Evolutionary conservation across 75 land plant genomes (phyloP), one percentile per base, ranked within the genome.

Genomic region (Cunninghamia lanceolata): DNA sequence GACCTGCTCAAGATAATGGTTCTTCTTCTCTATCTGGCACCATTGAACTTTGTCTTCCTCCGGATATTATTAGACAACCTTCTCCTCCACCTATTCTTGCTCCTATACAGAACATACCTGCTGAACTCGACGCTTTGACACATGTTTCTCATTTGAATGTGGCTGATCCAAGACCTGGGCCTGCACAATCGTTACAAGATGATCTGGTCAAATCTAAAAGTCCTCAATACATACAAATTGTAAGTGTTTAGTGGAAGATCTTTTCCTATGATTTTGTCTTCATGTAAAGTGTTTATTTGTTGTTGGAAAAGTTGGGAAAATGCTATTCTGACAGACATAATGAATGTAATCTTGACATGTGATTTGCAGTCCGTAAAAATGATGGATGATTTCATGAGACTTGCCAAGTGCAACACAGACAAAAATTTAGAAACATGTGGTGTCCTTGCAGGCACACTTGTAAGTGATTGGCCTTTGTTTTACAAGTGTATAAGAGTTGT

Each of bases 391-490:
- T 98, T 98, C 86, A 89, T 98, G 97, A 91, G 89, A 83, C 91
- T 95, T 87, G 95, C 97, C 53, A 94, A 83, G 85, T 82, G 71
- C 15, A 96, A 96, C 86, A 96, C 99, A 38, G 76, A 87, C 7
- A 93, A 90, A 25, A 92, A 96, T 86, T 84, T 96, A 47, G 99
- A 96, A 86, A 96, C 99, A n/a, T 95, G 99, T 87, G 99, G 99
- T 19, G 90, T 95, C 85, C 99, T 96, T 82, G 94, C 96, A 71
- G 99, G 94, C 21, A 91, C 74, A 53, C 90, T 96, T 86, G 99
- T 96, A 92, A 87, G 94, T 80, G 46, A 28, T 80, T 42, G 13
- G 13, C 50, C n/a, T 9, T 40, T 80, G 6, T 63, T 77, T 39
- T 25, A 40, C 7, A 45, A 2, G 32, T 80, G 50, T n/a, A 45